These are phyloP conservation scores for Penicillium malachiteum DNA, from an alignment of 495 filamentous ascomycete genomes.

Conservation along the genomic window DNA sequence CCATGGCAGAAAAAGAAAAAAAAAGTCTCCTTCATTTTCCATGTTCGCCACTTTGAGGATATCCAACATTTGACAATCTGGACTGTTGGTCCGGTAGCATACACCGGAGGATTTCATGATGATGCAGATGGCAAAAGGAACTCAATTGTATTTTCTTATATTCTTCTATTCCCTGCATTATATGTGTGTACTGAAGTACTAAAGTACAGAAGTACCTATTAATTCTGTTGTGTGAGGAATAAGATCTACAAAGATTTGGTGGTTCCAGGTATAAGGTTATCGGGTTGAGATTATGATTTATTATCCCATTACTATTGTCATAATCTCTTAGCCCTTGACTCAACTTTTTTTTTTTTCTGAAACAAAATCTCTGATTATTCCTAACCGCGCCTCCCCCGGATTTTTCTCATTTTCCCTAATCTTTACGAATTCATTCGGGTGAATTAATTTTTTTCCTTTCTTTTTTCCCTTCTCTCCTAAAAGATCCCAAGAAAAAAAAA, in stretches of 20 bases:
- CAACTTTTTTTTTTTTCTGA: too few relatives aligned
- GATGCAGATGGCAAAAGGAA: background rate
- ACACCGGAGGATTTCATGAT: constrained; percentile 5
- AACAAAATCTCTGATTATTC: background rate
- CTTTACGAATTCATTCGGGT: background rate
- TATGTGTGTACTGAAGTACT: background rate
- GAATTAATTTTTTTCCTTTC: constrained; percentile 4
- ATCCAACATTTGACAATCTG: background rate
- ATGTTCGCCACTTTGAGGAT: background rate
- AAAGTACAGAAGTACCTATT: too few relatives aligned
- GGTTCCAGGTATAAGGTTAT: background rate
- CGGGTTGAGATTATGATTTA: background rate
- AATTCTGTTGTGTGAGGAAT: too few relatives aligned
- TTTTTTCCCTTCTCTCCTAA: constrained; percentile 7
- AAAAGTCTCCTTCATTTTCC: background rate
- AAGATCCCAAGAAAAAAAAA: background rate
- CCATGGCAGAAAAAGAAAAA: background rate
- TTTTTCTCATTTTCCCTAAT: background rate
- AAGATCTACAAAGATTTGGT: too few relatives aligned
- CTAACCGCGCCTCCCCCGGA: constrained; percentile 17
- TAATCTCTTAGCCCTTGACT: constrained; percentile 7
- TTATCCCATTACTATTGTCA: constrained; percentile 28
- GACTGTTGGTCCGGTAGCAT: background rate
- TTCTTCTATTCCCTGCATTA: background rate
- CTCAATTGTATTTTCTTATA: background rate